Conservation (phyloP, 768 basidiomycete species). For the Naematelia aurantialba region DNA sequence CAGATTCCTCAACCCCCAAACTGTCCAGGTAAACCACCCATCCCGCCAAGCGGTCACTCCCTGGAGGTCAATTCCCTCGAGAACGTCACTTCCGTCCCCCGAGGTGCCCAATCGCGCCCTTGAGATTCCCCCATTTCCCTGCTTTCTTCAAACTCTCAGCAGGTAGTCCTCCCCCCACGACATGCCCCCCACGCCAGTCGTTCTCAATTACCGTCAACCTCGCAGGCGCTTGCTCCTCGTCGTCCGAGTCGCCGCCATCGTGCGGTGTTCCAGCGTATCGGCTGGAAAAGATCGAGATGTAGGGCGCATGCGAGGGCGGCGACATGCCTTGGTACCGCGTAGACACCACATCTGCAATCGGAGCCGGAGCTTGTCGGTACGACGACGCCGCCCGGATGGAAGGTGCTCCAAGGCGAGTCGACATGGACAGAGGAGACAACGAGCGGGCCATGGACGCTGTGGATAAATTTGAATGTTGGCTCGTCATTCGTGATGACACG, state of each 20-base stretch:
- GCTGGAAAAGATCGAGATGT: conserved; percentile 34
- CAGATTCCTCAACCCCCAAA: no score
- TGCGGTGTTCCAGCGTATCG: conserved; percentile 29
- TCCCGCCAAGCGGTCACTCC: no score
- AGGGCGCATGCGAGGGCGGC: conserved; percentile 16
- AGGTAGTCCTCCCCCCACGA: conserved; percentile 10
- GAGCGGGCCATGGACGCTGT: background rate
- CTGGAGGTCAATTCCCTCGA: no score
- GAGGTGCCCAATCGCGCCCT: conserved; percentile 11
- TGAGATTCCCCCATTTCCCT: conserved; percentile 17
- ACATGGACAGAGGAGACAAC: background rate
- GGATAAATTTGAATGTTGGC: background rate
- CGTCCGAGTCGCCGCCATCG: conserved; percentile 41
- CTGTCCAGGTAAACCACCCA: no score
- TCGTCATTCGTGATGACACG: background rate
- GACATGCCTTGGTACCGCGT: conserved; percentile 26
- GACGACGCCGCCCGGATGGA: background rate
- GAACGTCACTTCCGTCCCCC: background rate
- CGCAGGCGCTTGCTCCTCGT: conserved; percentile 24
- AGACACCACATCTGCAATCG: conserved; percentile 30
- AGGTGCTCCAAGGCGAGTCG: background rate
- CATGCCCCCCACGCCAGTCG: conserved; percentile 35
- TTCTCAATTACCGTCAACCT: conserved; percentile 41
- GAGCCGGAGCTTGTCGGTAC: conserved; percentile 13
- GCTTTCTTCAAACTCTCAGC: conserved; percentile 14